A percentile compares a stretch with the other conserved stretches of the same genome.
Conservation (phyloP, 108 stramenopile genomes). For the Cyclotella baltica region DNA sequence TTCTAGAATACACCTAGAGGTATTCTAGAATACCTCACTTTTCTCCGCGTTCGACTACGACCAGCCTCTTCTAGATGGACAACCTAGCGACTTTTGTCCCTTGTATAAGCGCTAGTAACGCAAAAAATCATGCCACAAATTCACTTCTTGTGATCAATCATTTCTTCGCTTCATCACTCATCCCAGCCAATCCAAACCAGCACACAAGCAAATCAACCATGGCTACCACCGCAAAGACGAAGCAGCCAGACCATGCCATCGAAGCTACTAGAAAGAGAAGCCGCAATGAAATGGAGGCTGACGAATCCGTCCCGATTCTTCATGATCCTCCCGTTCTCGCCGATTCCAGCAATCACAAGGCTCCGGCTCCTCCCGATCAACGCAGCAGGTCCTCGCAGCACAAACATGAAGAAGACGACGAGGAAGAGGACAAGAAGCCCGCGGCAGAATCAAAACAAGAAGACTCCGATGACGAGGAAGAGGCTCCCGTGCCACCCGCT, state of each 20-base stretch:
- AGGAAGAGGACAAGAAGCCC: neutral
- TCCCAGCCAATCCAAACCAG: neutral
- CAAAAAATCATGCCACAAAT: no score
- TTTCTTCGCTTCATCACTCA: no score
- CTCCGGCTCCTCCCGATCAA: neutral
- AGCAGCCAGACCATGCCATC: neutral
- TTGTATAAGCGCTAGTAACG: no score
- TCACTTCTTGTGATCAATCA: no score
- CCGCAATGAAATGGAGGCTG: neutral
- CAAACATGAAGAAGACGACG: neutral
- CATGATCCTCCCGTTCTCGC: no score
- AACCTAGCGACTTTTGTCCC: no score
- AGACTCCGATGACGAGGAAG: neutral
- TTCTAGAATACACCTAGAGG: no score
- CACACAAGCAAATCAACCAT: neutral
- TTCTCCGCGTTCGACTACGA: no score
- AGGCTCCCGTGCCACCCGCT: constrained; percentile 10
- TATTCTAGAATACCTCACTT: no score
- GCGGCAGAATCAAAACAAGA: neutral
- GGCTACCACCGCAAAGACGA: neutral
- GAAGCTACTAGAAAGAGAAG: neutral
- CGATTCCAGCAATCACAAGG: no score
- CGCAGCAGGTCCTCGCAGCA: neutral
- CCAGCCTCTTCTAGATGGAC: no score
- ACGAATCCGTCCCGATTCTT: neutral